These are phyloP conservation scores for Colletotrichum eleusines DNA, from an alignment of 2,329 filamentous ascomycete species.

Conservation along the genomic window DNA sequence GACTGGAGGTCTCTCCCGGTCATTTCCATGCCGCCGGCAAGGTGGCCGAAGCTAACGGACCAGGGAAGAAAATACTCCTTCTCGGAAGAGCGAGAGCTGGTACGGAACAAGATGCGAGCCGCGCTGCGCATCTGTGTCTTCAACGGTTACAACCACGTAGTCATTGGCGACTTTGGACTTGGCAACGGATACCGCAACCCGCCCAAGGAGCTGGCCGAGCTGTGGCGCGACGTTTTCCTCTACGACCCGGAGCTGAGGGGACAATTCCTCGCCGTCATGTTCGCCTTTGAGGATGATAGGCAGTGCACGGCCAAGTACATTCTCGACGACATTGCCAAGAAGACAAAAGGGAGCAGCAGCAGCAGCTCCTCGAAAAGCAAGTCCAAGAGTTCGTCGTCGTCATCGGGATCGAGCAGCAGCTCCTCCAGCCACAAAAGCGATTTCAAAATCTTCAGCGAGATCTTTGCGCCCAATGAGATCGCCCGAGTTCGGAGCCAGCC, in stretches of 20 bases:
- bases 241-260: slow-evolving; percentile 73
- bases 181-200: slow-evolving; percentile 75
- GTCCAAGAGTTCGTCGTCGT: slow-evolving; percentile 49
- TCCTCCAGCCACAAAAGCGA: slow-evolving; percentile 53
- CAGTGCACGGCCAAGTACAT: slow-evolving; percentile 67
- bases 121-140: slow-evolving; percentile 77
- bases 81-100: slow-evolving; percentile 76
- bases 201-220: slow-evolving; percentile 71
- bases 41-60: slow-evolving; percentile 79
- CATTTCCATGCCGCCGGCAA: slow-evolving; percentile 79
- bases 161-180: slow-evolving; percentile 74
- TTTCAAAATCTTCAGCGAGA: slow-evolving; percentile 64
- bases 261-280: slow-evolving; percentile 71
- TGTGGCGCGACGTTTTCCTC: slow-evolving; percentile 75
- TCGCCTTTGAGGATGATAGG: slow-evolving; percentile 71
- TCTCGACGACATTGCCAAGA: slow-evolving; percentile 67
- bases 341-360: slow-evolving; percentile 49
- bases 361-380: slow-evolving; percentile 50
- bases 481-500: slow-evolving; percentile 62
- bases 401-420: slow-evolving; percentile 47
- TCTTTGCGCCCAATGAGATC: slow-evolving; percentile 65
- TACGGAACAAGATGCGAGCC: slow-evolving; percentile 78
- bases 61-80: slow-evolving; percentile 79
- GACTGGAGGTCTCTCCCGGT: slow-evolving; percentile 73
- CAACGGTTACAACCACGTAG: slow-evolving; percentile 67